Percentiles rank a stretch among this genome's conserved stretches.
These are phyloP conservation scores for Carex myosuroides DNA, from an alignment of 176 grass and related monocot species.

Conservation along the genomic window DNA sequence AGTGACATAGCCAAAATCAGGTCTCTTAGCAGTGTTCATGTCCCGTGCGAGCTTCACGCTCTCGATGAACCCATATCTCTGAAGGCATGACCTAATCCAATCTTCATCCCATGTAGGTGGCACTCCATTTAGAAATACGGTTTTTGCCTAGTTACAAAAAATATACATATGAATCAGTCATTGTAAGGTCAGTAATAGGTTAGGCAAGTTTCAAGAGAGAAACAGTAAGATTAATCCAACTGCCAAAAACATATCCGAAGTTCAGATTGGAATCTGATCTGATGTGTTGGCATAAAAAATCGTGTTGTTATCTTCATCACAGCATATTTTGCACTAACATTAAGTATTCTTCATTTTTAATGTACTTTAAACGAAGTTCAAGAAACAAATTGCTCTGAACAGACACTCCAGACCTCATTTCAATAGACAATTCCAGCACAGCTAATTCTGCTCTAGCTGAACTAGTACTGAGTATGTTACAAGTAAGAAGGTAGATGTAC, in stretches of 20 bases:
- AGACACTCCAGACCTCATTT: neutral
- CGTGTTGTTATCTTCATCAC: neutral
- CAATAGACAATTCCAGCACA: neutral
- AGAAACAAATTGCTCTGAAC: neutral
- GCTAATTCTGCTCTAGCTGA: neutral
- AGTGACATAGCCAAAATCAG: slow-evolving; percentile 97
- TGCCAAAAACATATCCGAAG: neutral
- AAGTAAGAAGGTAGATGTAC: neutral
- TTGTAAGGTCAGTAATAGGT: neutral
- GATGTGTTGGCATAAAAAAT: neutral
- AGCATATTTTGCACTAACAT: neutral
- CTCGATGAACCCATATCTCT: slow-evolving; percentile 81
- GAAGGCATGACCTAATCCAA: slow-evolving; percentile 72
- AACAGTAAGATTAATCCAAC: neutral
- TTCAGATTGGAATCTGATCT: neutral
- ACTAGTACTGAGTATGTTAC: neutral
- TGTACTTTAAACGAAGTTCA: neutral
- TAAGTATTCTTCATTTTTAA: neutral
- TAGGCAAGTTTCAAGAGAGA: neutral
- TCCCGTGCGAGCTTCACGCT: slow-evolving; percentile 91
- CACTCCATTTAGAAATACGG: slow-evolving; percentile 89
- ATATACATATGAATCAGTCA: slow-evolving; percentile 24
- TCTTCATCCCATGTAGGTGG: slow-evolving; percentile 83
- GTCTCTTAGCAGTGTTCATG: slow-evolving; percentile 91
- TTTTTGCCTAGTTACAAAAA: slow-evolving; percentile 56